phyloP scores from a whole-genome alignment of 1,139 yeast species.

The Taphrina sp. region DNA sequence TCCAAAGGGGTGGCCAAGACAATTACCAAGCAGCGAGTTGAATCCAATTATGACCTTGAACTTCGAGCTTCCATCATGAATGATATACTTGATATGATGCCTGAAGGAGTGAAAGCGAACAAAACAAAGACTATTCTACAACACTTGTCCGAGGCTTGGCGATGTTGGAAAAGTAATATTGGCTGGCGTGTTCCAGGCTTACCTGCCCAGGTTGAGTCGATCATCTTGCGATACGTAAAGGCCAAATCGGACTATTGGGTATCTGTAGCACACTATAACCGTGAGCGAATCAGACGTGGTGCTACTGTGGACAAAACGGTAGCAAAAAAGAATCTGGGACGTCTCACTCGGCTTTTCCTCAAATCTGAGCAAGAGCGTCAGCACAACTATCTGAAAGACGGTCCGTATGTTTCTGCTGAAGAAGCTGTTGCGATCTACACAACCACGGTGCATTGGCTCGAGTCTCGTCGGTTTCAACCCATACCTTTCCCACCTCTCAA shows the following conservation, averaged over 20 bases:
- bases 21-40: constrained; percentile 91
- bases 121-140: constrained; percentile 86
- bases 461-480: constrained; percentile 75
- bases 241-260: constrained; percentile 98
- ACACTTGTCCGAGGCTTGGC: constrained; percentile 97
- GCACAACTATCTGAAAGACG: constrained; percentile 71
- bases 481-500: constrained; percentile 92
- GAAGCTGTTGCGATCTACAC: constrained; percentile 86
- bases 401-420: constrained; percentile 81
- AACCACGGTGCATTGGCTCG: constrained; percentile 92
- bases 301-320: constrained; percentile 91
- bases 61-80: constrained; percentile 92
- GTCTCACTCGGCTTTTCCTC: constrained; percentile 88
- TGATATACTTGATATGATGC: constrained; percentile 94
- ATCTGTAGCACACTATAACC: constrained; percentile 84
- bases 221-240: constrained; percentile 82
- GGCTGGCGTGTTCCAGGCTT: constrained; percentile 98
- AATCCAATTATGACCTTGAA: constrained; percentile 91
- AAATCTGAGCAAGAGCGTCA: constrained; percentile 91
- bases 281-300: constrained; percentile 84
- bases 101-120: constrained; percentile 85
- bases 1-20: constrained; percentile 91
- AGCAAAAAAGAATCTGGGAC: constrained; percentile 86
- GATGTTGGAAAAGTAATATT: constrained; percentile 98
- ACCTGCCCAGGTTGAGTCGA: constrained; percentile 83